A percentile compares a stretch with the other conserved stretches of the same genome.
Evolutionary conservation across 257 asterid genomes (phyloP).

Genomic region (Solanum paucissectum): DNA sequence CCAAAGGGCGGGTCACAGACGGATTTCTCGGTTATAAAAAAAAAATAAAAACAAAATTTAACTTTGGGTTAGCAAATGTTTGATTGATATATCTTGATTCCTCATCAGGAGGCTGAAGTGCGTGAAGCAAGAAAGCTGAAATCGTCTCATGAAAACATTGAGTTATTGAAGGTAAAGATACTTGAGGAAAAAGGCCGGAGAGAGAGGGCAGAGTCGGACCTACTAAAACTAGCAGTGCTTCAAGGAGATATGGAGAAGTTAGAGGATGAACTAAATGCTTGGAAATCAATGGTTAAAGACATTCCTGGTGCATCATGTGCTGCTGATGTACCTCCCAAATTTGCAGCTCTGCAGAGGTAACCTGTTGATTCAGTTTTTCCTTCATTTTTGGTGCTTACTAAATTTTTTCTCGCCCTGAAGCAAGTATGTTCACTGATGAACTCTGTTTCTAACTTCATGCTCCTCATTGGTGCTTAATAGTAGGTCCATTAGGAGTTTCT

Average conservation of each 20-base stretch:
- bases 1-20: too few species aligned
- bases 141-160: conserved; percentile 62
- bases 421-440: background rate
- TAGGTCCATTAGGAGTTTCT: background rate
- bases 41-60: background rate
- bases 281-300: conserved; percentile 70
- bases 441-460: background rate
- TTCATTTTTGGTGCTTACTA: background rate
- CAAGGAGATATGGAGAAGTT: conserved; percentile 40
- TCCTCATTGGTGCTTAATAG: background rate
- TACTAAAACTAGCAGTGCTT: conserved; percentile 46
- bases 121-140: conserved; percentile 73
- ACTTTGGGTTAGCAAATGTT: background rate
- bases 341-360: conserved; percentile 80
- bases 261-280: conserved; percentile 70
- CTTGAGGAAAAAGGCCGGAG: conserved; percentile 70
- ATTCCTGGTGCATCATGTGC: conserved; percentile 85
- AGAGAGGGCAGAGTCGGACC: conserved; percentile 81
- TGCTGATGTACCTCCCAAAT: conserved; percentile 54
- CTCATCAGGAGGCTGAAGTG: conserved; percentile 81
- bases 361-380: conserved; percentile 8
- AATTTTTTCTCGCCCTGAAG: background rate
- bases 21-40: background rate
- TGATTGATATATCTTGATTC: conserved; percentile 4
- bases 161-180: conserved; percentile 75